Conservation (phyloP, 2,329 filamentous ascomycete species). For the Sclerotinia sclerotiorum region DNA sequence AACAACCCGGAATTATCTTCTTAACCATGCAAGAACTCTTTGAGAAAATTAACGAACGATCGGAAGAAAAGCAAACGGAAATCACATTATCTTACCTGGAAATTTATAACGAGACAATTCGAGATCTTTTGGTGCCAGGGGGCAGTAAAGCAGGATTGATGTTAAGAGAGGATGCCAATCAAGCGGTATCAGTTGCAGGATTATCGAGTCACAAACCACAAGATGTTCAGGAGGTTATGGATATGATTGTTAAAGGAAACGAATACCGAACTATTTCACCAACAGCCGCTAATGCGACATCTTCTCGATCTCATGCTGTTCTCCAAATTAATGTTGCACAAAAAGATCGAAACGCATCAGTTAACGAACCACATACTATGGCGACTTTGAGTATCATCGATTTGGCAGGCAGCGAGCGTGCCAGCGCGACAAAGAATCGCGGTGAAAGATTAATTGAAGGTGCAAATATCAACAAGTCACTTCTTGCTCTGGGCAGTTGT, state of each 20-base stretch:
- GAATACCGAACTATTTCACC: slow-evolving; percentile 93
- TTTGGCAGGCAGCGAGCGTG: slow-evolving; percentile 90
- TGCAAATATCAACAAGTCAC: slow-evolving; percentile 98
- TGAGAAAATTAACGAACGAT: slow-evolving; percentile 86
- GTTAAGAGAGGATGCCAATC: slow-evolving; percentile 91
- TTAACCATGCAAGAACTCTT: slow-evolving; percentile 99
- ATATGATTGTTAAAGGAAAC: slow-evolving; percentile 96
- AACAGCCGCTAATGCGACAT: slow-evolving; percentile 95
- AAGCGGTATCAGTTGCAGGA: slow-evolving; percentile 86
- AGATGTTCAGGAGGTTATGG: slow-evolving; percentile 96
- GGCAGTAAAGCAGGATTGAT: slow-evolving; percentile 78
- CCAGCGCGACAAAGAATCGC: slow-evolving; percentile 93
- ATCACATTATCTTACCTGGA: slow-evolving; percentile 93
- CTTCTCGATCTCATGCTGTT: slow-evolving; percentile 93
- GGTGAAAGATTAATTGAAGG: slow-evolving; percentile 89
- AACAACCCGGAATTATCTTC: slow-evolving; percentile 97
- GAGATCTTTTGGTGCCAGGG: slow-evolving; percentile 84
- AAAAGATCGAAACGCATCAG: slow-evolving; percentile 87
- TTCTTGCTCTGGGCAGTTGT: slow-evolving; percentile 90
- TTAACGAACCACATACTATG: slow-evolving; percentile 96
- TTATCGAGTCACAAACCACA: slow-evolving; percentile 88
- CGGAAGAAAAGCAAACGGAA: slow-evolving; percentile 84
- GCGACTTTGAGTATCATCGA: slow-evolving; percentile 98
- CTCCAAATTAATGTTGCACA: slow-evolving; percentile 95
- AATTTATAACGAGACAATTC: slow-evolving; percentile 99